These are phyloP conservation scores for Penicillium sp. DNA, from an alignment of 2,329 filamentous ascomycete species.

Conservation along the genomic window DNA sequence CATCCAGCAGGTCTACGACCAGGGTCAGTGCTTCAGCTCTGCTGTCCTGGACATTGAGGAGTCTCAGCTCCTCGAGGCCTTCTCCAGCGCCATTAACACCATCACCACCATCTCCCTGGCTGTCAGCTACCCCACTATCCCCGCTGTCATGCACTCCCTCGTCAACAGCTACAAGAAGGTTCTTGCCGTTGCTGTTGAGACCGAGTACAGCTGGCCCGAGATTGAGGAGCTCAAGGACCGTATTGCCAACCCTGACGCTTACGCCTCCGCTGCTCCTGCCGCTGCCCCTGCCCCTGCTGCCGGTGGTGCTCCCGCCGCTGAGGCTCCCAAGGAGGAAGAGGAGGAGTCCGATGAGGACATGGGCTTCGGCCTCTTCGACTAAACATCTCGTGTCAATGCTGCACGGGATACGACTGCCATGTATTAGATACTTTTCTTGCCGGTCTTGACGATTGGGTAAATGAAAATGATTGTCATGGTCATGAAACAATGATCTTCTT, in stretches of 20 bases:
- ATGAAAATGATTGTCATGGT: too few relatives aligned
- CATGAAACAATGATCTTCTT: too few relatives aligned
- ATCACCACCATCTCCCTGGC: conserved; percentile 88
- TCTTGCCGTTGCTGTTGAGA: conserved; percentile 71
- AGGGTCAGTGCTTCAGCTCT: conserved; percentile 83
- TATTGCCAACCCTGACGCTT: conserved; percentile 96
- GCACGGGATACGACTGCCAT: conserved; percentile 28
- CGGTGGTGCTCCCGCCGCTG: conserved; percentile 45
- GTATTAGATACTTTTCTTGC: conserved; percentile 33
- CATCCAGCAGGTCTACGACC: conserved; percentile 91
- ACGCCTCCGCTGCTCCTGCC: conserved; percentile 70
- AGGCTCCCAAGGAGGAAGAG: conserved; percentile 55
- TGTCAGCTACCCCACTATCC: conserved; percentile 87
- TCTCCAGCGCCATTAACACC: conserved; percentile 72
- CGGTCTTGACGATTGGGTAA: too few relatives aligned
- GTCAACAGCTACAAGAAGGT: conserved; percentile 99
- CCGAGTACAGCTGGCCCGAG: conserved; percentile 86
- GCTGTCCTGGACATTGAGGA: conserved; percentile 89
- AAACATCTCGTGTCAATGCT: conserved; percentile 37
- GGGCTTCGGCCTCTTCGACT: conserved; percentile 73
- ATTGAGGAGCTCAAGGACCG: conserved; percentile 98
- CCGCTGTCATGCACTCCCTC: conserved; percentile 90
- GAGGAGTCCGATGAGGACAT: conserved; percentile 56
- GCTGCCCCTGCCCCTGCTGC: conserved; percentile 47
- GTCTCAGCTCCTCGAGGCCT: conserved; percentile 78